Percentiles rank a stretch among this genome's conserved stretches.
Conservation (phyloP, 768 basidiomycete genomes). For the Cystofilobasidium capitatum region DNA sequence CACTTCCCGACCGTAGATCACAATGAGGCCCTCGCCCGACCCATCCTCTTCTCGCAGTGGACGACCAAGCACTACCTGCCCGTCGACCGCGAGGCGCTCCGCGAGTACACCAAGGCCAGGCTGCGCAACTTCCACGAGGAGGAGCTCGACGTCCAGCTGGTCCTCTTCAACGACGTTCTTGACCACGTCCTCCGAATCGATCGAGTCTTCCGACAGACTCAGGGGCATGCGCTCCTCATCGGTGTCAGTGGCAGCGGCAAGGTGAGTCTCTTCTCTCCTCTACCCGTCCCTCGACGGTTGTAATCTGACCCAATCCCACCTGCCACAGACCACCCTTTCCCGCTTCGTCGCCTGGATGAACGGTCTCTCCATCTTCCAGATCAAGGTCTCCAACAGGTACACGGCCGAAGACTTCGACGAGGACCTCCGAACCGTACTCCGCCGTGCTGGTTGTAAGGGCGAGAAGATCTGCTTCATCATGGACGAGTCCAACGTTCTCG, state of each 20-base stretch:
- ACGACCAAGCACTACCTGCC: conserved; percentile 94
- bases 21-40: conserved; percentile 73
- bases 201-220: conserved; percentile 95
- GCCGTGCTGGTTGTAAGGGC: conserved; percentile 92
- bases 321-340: conserved; percentile 76
- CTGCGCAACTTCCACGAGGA: conserved; percentile 98
- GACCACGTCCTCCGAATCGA: conserved; percentile 98
- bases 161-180: conserved; percentile 95
- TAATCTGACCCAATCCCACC: not conserved
- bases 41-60: conserved; percentile 98
- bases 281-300: not conserved
- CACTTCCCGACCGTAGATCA: conserved; percentile 89
- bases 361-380: conserved; percentile 96
- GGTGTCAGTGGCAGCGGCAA: conserved; percentile 98
- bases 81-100: conserved; percentile 81
- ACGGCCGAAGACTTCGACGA: conserved; percentile 98
- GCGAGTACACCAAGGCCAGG: conserved; percentile 94
- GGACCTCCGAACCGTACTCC: conserved; percentile 85
- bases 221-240: conserved; percentile 90
- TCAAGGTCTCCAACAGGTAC: conserved; percentile 99
- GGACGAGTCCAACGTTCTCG: conserved; percentile 99
- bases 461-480: conserved; percentile 99
- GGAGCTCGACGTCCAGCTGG: conserved; percentile 92
- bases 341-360: conserved; percentile 99
- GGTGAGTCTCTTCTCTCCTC: conserved; percentile 45